Conservation (phyloP, 163 green algal genomes). For the Smithsoniella earleae region DNA sequence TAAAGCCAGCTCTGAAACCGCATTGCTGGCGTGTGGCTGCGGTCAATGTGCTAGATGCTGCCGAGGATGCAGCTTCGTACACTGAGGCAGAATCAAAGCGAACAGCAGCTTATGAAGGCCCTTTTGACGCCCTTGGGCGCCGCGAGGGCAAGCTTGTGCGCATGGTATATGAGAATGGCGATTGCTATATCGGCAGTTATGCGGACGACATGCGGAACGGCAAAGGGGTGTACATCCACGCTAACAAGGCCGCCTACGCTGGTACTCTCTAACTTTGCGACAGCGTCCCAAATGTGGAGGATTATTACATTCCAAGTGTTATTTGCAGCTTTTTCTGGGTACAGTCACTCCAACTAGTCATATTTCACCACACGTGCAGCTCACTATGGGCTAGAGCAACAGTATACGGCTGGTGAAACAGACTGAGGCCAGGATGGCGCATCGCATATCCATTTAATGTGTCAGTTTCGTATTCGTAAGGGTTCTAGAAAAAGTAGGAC, state of each 20-base stretch:
- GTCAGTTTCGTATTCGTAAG: no score
- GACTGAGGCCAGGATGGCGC: no score
- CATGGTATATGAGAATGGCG: constrained; percentile 44
- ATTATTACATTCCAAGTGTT: no score
- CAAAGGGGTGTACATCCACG: constrained; percentile 54
- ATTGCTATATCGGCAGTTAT: constrained; percentile 62
- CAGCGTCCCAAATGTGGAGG: no score
- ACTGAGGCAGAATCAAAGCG: background rate
- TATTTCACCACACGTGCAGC: background rate
- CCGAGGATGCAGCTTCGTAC: constrained; percentile 24
- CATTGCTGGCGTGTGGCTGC: background rate
- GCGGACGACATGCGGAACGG: constrained; percentile 46
- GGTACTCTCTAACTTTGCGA: no score
- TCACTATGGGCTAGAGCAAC: background rate
- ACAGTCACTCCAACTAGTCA: no score
- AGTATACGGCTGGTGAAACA: background rate
- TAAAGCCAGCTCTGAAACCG: constrained; percentile 13
- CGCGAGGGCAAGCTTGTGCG: constrained; percentile 34
- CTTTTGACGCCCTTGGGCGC: constrained; percentile 27
- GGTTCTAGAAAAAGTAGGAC: no score
- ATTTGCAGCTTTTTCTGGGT: no score
- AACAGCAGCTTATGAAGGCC: constrained; percentile 32
- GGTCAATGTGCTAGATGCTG: constrained; percentile 12
- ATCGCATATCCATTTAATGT: no score
- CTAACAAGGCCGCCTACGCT: constrained; percentile 45